Base-by-base conservation (phyloP, 306 rosid species). In the Gleditsia sinensis region DNA sequence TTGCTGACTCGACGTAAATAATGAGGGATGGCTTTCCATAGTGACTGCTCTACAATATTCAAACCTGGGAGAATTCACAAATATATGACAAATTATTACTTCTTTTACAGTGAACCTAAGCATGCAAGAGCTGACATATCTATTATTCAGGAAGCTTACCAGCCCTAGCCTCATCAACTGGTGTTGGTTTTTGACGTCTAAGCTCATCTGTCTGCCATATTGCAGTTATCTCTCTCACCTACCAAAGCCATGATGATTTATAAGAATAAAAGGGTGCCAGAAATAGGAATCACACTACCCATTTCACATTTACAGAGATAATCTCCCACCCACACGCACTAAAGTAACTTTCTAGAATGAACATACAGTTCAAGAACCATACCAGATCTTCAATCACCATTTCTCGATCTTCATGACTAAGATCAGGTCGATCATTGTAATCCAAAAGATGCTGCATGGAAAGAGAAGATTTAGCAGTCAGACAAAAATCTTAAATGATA, bases 201-300 rank as follows among this genome's bases (percentile, higher is more conserved):
- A 91, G 93, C 81, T 93, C 98, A 72, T 93, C 98, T 67, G 98
- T 93, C 82, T 93, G 98, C 98, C 98, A 93, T 79, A 93, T 91
- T 67, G 98, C 87, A 79, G 96, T 93, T 72, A 93, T 89, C 86
- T 93, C 98, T 77, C 98, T 88, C 75, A 93, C 96, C 98, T 93
- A 56, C 57, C 72, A 87, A 83, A 81, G 62, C 48, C 23, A 46
- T 65, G 56, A 48, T 74, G 66, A 51, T 58, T 24, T 16, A 50
- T 69, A 46, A 77, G 79, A 81, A 64, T 25, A 19, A 65, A 45
- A 71, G n/a, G 43, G 39, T 14, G 57, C 16, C 78, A 69, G 49
- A 71, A 70, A 60, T 70, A 63, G 37, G 17, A 71, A 65, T 19
- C 45, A 55, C 24, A 45, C 73, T 53, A 8, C 9, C 33, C 10